Evolutionary conservation across 805 yeast species (phyloP), one percentile per base, ranked within the genome.

Genomic region (Barnettozyma populi): DNA sequence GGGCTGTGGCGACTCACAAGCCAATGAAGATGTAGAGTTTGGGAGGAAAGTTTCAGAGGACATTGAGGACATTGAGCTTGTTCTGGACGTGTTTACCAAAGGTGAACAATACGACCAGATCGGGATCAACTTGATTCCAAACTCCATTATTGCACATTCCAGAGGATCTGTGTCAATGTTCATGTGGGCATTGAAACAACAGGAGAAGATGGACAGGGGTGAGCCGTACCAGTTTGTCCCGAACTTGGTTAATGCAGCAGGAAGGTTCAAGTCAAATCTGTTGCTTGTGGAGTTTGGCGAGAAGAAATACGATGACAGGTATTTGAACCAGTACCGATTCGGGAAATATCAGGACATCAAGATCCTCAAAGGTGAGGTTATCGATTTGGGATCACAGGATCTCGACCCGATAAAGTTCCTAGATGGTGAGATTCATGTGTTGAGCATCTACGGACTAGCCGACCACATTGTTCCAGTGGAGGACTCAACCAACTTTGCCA

Each of bases 141-240:
- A 77, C 46, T 69, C 86, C 1, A 68, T 90, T 5, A 75, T 86
- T 27, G 84, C 80, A 3, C 97, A 90, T 63, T 87, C 96, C 0
- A 71, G 97, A 49, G 97, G 96, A 9, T 73, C 79, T 4, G 75
- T 85, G 24, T 82, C 90, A 5, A 79, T 82, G 82, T 82, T 87
- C 57, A 68, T 76, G 47, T 90, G 90, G 86, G 83, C 84, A 3
- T 50, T 77, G 31, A 48, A 64, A 35, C 78, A 76, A 48, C 73
- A 75, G 50, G 38, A 52, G 11, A 65, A 70, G 23, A 47, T 65
- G 13, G 65, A 64, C 2, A 65, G 60, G 4, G 57, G 63, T 9
- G 53, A 68, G 4, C 52, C 60, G 7, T 75, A 71, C 14, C 64
- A 69, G 10, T 57, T 70, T n/a, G 78, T 86, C 2, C 90, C 90